A percentile compares a stretch with the other conserved stretches of the same genome.
Conservation (phyloP, 78 protist genomes). For the Guillardia theta region DNA sequence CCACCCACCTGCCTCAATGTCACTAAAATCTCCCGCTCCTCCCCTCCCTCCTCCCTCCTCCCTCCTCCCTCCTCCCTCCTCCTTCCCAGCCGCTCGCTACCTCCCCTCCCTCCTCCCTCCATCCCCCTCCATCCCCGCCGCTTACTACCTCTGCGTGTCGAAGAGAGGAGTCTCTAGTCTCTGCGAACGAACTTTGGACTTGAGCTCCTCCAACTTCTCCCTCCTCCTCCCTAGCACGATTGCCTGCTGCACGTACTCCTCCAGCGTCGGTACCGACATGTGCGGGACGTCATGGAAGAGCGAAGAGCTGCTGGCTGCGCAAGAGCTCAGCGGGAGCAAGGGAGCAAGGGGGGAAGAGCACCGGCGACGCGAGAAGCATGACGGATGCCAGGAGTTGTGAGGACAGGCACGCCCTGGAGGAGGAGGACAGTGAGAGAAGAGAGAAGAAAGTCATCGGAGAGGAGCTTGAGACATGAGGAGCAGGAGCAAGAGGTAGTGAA, state of each 20-base stretch:
- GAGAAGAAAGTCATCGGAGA: not conserved
- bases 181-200: not conserved
- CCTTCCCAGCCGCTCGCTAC: no score
- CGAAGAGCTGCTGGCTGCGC: not conserved
- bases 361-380: not conserved
- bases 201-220: not conserved
- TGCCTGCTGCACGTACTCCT: not conserved
- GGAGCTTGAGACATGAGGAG: not conserved
- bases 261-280: not conserved
- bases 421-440: not conserved
- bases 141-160: slow-evolving; percentile 39
- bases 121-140: no score
- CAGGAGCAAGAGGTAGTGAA: not conserved
- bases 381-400: not conserved
- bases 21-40: no score
- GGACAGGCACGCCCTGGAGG: not conserved
- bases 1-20: no score
- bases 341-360: not conserved
- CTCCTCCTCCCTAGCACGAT: not conserved
- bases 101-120: no score
- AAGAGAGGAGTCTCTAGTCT: not conserved
- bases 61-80: no score
- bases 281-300: slow-evolving; percentile 1
- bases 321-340: not conserved
- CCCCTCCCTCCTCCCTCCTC: no score